Percentiles rank a stretch among this genome's conserved stretches.
Conservation (phyloP, 2,329 filamentous ascomycete genomes). For the Fragosphaeria purpurea region DNA sequence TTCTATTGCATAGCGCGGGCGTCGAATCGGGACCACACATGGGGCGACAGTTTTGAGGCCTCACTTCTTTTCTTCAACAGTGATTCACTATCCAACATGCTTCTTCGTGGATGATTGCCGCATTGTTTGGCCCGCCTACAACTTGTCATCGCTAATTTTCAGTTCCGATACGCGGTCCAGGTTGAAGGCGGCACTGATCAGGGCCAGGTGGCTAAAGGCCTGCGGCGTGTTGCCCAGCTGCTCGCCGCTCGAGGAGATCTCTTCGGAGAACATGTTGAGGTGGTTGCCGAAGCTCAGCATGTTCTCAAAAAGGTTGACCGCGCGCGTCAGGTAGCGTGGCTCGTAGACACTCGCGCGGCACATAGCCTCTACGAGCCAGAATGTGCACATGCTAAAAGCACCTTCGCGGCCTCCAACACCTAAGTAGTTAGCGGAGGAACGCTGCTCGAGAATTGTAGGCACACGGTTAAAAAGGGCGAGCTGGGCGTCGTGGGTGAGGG, state of each 20-base stretch:
- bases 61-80: no score
- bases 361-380: slow-evolving; percentile 73
- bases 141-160: slow-evolving; percentile 14
- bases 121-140: slow-evolving; percentile 6
- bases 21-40: no score
- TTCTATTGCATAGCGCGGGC: no score
- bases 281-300: slow-evolving; percentile 70
- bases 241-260: slow-evolving; percentile 64
- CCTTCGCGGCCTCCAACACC: slow-evolving; percentile 66
- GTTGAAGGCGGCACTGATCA: slow-evolving; percentile 71
- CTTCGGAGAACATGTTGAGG: slow-evolving; percentile 68
- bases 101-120: no score
- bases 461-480: background rate
- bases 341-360: slow-evolving; percentile 58
- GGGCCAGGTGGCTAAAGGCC: slow-evolving; percentile 66
- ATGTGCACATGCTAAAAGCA: slow-evolving; percentile 73
- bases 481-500: background rate
- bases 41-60: no score
- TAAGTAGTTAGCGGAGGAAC: slow-evolving; percentile 20
- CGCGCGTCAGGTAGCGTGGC: slow-evolving; percentile 49
- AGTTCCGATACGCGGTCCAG: slow-evolving; percentile 43
- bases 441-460: no score
- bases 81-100: no score
- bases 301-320: slow-evolving; percentile 66
- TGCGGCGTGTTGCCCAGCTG: slow-evolving; percentile 73